Percentiles rank a stretch among this genome's conserved stretches.
Evolutionary conservation across 1,139 yeast genomes (phyloP).

Genomic region (Sugiyamaella paludigena): DNA sequence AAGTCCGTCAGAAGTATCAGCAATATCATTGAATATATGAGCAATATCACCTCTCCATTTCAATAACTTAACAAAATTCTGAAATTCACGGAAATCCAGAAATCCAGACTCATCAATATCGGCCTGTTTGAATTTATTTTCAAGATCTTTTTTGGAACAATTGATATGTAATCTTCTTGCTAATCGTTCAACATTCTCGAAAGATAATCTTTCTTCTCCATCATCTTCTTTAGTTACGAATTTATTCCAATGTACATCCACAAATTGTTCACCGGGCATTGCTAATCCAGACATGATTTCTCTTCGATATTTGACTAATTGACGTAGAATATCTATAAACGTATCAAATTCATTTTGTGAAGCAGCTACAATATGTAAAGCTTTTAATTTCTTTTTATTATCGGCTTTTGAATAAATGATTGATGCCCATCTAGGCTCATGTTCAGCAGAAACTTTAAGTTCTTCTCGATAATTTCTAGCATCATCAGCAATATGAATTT

Average conservation of each 20-base stretch:
- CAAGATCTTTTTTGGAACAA: slow-evolving; percentile 45
- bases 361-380: slow-evolving; percentile 73
- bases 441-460: slow-evolving; percentile 65
- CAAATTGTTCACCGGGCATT: slow-evolving; percentile 54
- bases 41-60: slow-evolving; percentile 52
- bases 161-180: slow-evolving; percentile 69
- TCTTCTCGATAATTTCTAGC: slow-evolving; percentile 86
- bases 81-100: slow-evolving; percentile 69
- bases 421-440: slow-evolving; percentile 72
- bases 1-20: slow-evolving; percentile 29
- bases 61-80: slow-evolving; percentile 58
- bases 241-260: slow-evolving; percentile 56
- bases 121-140: slow-evolving; percentile 49
- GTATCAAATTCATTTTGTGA: slow-evolving; percentile 58
- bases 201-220: slow-evolving; percentile 49
- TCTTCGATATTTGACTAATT: slow-evolving; percentile 48
- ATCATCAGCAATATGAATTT: slow-evolving; percentile 61
- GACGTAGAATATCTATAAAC: slow-evolving; percentile 48
- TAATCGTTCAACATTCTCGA: slow-evolving; percentile 65
- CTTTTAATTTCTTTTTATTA: slow-evolving; percentile 49
- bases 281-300: slow-evolving; percentile 54
- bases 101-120: slow-evolving; percentile 46
- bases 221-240: slow-evolving; percentile 43
- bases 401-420: slow-evolving; percentile 57
- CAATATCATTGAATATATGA: slow-evolving; percentile 39